These are phyloP conservation scores for Fusarium redolens DNA, from an alignment of 2,329 filamentous ascomycete genomes.

Conservation along the genomic window DNA sequence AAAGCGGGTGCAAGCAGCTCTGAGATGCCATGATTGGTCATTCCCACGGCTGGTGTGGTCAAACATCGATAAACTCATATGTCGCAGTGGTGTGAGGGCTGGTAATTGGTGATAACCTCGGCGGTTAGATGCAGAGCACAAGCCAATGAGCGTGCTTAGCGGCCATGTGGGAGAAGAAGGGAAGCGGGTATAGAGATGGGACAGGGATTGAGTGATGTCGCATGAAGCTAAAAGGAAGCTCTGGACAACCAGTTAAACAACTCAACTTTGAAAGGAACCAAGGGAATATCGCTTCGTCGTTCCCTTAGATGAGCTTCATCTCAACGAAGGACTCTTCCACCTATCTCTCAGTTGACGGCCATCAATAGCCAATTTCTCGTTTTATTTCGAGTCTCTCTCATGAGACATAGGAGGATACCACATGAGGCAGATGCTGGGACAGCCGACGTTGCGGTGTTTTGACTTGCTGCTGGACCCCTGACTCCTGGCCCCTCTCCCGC, in stretches of 20 bases:
- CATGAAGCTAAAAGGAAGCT: slow-evolving; percentile 25
- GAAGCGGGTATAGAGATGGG: slow-evolving; percentile 25
- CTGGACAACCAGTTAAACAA: slow-evolving; percentile 15
- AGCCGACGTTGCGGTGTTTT: slow-evolving; percentile 33
- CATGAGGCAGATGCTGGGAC: slow-evolving; percentile 38
- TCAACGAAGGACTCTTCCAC: not conserved
- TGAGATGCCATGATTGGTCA: slow-evolving; percentile 24
- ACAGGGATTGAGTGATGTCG: slow-evolving; percentile 20
- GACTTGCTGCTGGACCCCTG: slow-evolving; percentile 22
- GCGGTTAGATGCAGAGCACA: slow-evolving; percentile 52
- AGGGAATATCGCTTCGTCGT: slow-evolving; percentile 1
- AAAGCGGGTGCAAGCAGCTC: slow-evolving; percentile 22
- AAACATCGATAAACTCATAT: slow-evolving; percentile 28
- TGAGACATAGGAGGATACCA: slow-evolving; percentile 28
- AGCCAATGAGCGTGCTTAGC: slow-evolving; percentile 51
- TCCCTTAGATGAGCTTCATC: slow-evolving; percentile 14
- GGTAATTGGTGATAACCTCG: slow-evolving; percentile 49
- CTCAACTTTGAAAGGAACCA: slow-evolving; percentile 17
- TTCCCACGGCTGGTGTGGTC: slow-evolving; percentile 7
- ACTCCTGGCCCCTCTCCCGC: slow-evolving; percentile 24
- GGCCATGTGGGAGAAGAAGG: slow-evolving; percentile 21
- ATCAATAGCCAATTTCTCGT: not conserved
- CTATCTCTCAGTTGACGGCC: not conserved
- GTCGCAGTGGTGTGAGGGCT: slow-evolving; percentile 33
- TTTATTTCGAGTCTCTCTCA: not conserved